Base-by-base conservation (phyloP, 805 yeast genomes). In the Vanderwaltozyma polyspora region DNA sequence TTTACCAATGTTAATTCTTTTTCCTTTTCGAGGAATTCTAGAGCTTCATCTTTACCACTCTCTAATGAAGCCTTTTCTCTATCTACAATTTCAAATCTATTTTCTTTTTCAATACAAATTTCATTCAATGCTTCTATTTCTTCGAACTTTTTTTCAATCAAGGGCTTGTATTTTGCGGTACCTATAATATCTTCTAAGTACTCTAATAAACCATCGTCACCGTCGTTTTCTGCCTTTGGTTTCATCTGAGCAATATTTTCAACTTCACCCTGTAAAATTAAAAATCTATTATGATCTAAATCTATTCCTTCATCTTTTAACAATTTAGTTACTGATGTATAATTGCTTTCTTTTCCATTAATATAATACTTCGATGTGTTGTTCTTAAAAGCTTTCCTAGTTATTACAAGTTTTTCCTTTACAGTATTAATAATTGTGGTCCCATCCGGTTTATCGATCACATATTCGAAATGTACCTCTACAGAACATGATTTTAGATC, bases 201-300 rank as follows among this genome's bases (percentile, higher is more conserved):
- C 51, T 93, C 99, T 26, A 91, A 60, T 19, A 91, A 64, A 0
- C 99, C 99, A 53, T 91, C 97, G 48, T 89, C 97, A 43, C 75
- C 75, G 34, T 84, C 94, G 33, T 67, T 73, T 49, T 91, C 96
- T 0, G 96, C 97, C 51, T 89, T 91, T 9, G 99, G 82, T 53
- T 89, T 89, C 99, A 91, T 93, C 55, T 91, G 96, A 0, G 98
- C 96, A 51, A 91, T 91, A 44, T 87, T 79, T 62, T 91, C 99
- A 28, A 91, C 98, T 55, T 91, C 99, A 55, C 99, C 99, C 60
- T 91, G 99, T 29, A 91, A 64, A 52, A 91, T 93, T 46, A 91
- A 67, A 49, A 91, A 91, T 46, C 99, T 68, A 53, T 91, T 91
- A 58, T 91, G 98, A 45, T 87, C 94, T 41, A 91, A 66, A 57